Evolutionary conservation across 176 grass and related monocot genomes (phyloP).

Genomic region (Oryza longistaminata): DNA sequence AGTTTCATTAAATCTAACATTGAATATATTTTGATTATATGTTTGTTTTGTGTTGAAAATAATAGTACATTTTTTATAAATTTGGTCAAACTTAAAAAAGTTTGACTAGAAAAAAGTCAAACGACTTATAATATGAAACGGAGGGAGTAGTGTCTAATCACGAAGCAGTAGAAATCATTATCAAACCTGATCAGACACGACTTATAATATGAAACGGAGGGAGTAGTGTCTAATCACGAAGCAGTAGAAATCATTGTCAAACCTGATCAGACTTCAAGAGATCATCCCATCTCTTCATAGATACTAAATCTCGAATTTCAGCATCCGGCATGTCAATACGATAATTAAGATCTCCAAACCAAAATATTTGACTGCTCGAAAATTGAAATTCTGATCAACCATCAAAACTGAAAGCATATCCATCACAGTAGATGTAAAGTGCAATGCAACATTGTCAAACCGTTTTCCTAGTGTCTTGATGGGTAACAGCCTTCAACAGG

Average conservation of each 20-base stretch:
- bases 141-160: no score
- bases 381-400: conserved; percentile 39
- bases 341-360: conserved; percentile 82
- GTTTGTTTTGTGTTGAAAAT: no score
- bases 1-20: no score
- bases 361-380: conserved; percentile 61
- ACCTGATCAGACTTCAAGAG: conserved; percentile 76
- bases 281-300: conserved; percentile 45
- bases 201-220: no score
- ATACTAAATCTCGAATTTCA: conserved; percentile 44
- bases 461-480: not conserved
- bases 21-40: no score
- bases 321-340: conserved; percentile 55
- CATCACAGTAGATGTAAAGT: not conserved
- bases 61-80: no score
- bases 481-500: not conserved
- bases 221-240: not conserved
- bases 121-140: no score
- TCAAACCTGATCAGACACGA: no score
- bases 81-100: no score
- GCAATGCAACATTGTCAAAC: not conserved
- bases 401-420: conserved; percentile 5
- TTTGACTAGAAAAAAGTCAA: no score
- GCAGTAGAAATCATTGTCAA: not conserved
- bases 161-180: no score